Conservation (phyloP, 2,329 filamentous ascomycete species). For the Beauveria sp. region DNA sequence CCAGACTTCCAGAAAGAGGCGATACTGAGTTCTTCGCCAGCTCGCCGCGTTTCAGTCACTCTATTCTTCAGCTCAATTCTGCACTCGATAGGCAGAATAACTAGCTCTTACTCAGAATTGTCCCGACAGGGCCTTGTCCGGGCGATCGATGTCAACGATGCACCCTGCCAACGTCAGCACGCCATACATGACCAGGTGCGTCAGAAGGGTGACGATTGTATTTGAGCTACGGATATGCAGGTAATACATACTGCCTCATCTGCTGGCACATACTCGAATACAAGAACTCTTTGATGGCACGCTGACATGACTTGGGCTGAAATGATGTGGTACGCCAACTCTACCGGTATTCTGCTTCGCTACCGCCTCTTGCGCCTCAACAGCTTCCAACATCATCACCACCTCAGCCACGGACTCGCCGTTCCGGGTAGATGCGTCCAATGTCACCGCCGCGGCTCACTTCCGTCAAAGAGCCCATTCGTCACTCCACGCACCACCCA, state of each 20-base stretch:
- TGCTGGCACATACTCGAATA: not conserved
- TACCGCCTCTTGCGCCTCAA: no score
- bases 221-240: no score
- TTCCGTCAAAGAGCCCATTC: not conserved
- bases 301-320: not conserved
- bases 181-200: not conserved
- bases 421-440: not conserved
- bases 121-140: not conserved
- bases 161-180: conserved; percentile 5
- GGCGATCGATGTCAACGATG: conserved; percentile 3
- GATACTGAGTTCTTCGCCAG: no score
- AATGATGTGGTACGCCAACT: not conserved
- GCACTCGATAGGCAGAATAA: not conserved
- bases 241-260: not conserved
- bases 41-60: not conserved
- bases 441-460: not conserved
- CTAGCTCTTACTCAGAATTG: conserved; percentile 1
- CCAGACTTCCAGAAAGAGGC: not conserved
- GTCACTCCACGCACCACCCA: not conserved
- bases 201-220: no score
- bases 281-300: not conserved
- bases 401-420: not conserved
- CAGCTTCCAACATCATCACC: not conserved
- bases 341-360: not conserved
- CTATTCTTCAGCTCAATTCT: not conserved